Evolutionary conservation across 75 land plant genomes (phyloP).

Genomic region (Isoetes taiwanensis): DNA sequence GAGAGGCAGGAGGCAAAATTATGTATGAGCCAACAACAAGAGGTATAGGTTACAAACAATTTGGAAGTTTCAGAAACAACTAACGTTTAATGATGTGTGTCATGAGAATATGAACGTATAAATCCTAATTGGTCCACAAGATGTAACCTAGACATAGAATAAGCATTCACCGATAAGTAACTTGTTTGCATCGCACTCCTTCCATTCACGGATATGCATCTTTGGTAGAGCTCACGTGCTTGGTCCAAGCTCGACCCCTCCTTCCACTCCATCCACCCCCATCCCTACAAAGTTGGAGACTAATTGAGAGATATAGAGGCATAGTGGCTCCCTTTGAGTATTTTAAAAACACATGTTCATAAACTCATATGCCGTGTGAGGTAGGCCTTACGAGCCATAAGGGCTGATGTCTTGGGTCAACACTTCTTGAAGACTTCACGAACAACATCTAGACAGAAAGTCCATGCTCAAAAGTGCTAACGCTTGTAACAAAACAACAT

Average conservation of each 20-base stretch:
- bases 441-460: conserved; percentile 52
- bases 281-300: conserved; percentile 40
- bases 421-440: conserved; percentile 53
- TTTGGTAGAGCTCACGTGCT: conserved; percentile 76
- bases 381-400: conserved; percentile 63
- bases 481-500: conserved; percentile 85
- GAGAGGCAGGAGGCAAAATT: too few relatives aligned
- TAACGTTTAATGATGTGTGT: too few relatives aligned
- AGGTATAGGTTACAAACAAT: too few relatives aligned
- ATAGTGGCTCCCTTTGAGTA: neutral
- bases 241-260: conserved; percentile 67
- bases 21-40: too few relatives aligned
- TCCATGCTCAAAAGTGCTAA: conserved; percentile 83
- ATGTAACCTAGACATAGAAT: neutral
- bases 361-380: neutral
- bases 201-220: conserved; percentile 45
- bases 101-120: too few relatives aligned
- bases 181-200: too few relatives aligned
- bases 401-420: conserved; percentile 82
- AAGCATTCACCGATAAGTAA: conserved; percentile 86
- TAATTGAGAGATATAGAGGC: neutral
- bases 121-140: too few relatives aligned
- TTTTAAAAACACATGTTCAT: too few relatives aligned
- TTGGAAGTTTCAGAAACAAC: too few relatives aligned
- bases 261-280: conserved; percentile 99